Conservation (phyloP, 2,329 filamentous ascomycete genomes). For the Drechslera avenae region DNA sequence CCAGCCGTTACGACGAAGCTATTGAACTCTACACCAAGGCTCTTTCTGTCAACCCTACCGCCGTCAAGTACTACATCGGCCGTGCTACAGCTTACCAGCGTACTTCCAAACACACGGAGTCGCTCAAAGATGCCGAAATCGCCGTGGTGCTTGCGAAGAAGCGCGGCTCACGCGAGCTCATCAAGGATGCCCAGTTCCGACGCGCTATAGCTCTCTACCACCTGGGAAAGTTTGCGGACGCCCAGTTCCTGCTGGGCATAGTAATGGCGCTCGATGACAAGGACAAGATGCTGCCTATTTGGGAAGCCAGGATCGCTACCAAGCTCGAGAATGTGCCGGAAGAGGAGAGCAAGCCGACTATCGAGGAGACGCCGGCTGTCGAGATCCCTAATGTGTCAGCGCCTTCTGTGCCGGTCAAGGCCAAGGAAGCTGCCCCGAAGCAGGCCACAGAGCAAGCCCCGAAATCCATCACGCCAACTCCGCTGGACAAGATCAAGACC, state of each 20-base stretch:
- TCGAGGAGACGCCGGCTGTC: conserved; percentile 59
- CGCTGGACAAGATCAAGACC: conserved; percentile 65
- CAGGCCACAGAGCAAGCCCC: conserved; percentile 34
- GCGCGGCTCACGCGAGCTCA: conserved; percentile 74
- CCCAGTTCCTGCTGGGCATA: conserved; percentile 69
- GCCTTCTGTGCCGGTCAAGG: conserved; percentile 13
- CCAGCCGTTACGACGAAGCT: conserved; percentile 68
- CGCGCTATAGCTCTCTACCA: conserved; percentile 75
- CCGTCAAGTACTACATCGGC: conserved; percentile 79
- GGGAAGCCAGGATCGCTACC: conserved; percentile 60
- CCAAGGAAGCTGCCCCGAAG: conserved; percentile 13
- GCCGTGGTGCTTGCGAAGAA: conserved; percentile 69
- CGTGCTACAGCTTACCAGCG: conserved; percentile 80
- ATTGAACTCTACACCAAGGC: conserved; percentile 69
- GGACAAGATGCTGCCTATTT: conserved; percentile 61
- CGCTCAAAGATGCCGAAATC: conserved; percentile 54
- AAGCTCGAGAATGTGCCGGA: conserved; percentile 59
- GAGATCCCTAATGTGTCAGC: conserved; percentile 50
- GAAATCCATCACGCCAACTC: conserved; percentile 46
- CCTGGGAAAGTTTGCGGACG: conserved; percentile 74
- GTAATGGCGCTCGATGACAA: conserved; percentile 60
- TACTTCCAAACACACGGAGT: conserved; percentile 56
- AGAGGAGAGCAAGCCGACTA: conserved; percentile 49
- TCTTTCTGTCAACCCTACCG: conserved; percentile 66
- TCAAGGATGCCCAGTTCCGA: conserved; percentile 81